phyloP scores from a whole-genome alignment of 176 grass and related monocot genomes.

The Juncus effusus region DNA sequence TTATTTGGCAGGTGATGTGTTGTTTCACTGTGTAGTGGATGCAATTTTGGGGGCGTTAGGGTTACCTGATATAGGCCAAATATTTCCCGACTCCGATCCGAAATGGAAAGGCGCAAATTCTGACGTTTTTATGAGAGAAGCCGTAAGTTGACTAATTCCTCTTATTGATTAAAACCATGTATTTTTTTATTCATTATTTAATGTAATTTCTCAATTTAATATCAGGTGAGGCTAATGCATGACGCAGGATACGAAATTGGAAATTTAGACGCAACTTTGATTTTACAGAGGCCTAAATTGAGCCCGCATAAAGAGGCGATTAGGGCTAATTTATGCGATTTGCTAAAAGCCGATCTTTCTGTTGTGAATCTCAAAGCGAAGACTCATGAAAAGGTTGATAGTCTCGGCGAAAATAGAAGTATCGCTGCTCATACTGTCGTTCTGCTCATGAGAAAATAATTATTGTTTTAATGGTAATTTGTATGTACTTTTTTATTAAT shows the following conservation, averaged over 20 bases:
- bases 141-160: slow-evolving; percentile 48
- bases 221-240: slow-evolving; percentile 94
- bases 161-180: neutral
- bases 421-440: slow-evolving; percentile 95
- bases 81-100: slow-evolving; percentile 92
- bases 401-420: slow-evolving; percentile 93
- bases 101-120: slow-evolving; percentile 88
- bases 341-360: slow-evolving; percentile 73
- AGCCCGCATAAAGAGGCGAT: slow-evolving; percentile 94
- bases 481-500: slow-evolving; percentile 6
- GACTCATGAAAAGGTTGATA: slow-evolving; percentile 94
- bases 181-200: too few species aligned
- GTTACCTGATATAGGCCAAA: slow-evolving; percentile 94
- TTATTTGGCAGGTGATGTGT: slow-evolving; percentile 67
- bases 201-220: slow-evolving; percentile 11
- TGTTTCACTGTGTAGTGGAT: slow-evolving; percentile 97
- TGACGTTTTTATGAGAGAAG: slow-evolving; percentile 78
- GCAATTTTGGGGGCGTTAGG: slow-evolving; percentile 96
- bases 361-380: slow-evolving; percentile 98
- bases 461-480: neutral
- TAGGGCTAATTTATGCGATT: slow-evolving; percentile 69
- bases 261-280: slow-evolving; percentile 89
- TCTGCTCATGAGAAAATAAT: slow-evolving; percentile 73
- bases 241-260: slow-evolving; percentile 86
- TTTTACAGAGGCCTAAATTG: slow-evolving; percentile 85